Percentiles rank a stretch among this genome's conserved stretches.
These are phyloP conservation scores for Coelastrella sp. DNA, from an alignment of 139 green algal species.

Conservation along the genomic window DNA sequence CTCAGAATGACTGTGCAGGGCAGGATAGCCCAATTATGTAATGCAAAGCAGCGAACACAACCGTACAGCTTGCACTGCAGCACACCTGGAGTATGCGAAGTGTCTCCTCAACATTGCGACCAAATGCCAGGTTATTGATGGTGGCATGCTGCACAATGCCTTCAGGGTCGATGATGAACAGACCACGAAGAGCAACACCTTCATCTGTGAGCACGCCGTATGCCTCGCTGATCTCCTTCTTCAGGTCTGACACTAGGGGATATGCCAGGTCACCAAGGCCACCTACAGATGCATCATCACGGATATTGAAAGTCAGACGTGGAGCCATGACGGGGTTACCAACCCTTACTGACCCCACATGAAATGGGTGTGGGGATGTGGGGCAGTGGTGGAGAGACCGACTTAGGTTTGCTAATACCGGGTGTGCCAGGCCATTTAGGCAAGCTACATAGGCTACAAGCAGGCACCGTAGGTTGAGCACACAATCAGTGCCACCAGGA, in stretches of 20 bases:
- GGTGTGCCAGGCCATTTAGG: no score
- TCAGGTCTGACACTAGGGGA: constrained; percentile 98
- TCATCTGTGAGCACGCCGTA: constrained; percentile 92
- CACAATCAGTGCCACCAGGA: no score
- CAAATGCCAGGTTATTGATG: constrained; percentile 98
- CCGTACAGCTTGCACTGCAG: background rate
- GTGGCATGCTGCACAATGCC: constrained; percentile 96
- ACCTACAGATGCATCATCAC: constrained; percentile 30
- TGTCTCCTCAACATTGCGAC: constrained; percentile 97
- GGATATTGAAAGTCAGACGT: no score
- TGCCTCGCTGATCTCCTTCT: constrained; percentile 87
- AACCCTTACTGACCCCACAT: no score
- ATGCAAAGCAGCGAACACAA: background rate
- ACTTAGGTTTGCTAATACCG: no score
- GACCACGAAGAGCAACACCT: constrained; percentile 88
- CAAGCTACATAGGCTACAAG: no score
- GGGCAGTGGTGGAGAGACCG: no score
- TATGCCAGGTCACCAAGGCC: constrained; percentile 97
- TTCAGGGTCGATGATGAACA: constrained; percentile 96
- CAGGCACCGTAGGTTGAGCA: no score
- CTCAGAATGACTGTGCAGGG: no score
- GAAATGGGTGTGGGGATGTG: no score
- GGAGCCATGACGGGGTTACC: no score
- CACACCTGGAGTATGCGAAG: constrained; percentile 84
- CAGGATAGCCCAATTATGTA: background rate